These are phyloP conservation scores for Raffaelea ambrosiae DNA, from an alignment of 2,329 filamentous ascomycete genomes.

Conservation along the genomic window DNA sequence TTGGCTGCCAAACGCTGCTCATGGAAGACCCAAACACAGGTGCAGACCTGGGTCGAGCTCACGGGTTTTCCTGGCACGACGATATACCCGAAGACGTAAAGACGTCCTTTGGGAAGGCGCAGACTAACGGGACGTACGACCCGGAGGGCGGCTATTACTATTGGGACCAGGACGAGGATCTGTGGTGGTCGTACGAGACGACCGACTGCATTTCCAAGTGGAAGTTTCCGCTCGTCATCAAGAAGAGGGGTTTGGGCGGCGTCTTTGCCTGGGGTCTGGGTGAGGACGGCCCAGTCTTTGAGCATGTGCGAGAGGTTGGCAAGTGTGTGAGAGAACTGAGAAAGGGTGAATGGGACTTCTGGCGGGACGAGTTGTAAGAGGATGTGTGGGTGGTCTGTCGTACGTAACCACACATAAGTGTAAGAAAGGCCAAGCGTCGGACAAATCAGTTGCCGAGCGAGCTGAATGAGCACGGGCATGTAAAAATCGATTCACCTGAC, in stretches of 20 bases:
- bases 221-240: slow-evolving; percentile 55
- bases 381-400: too few species aligned
- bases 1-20: slow-evolving; percentile 50
- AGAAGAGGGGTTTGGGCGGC: slow-evolving; percentile 50
- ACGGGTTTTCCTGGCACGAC: slow-evolving; percentile 52
- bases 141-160: slow-evolving; percentile 57
- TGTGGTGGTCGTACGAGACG: slow-evolving; percentile 72
- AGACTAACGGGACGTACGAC: slow-evolving; percentile 46
- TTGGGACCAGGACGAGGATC: slow-evolving; percentile 47
- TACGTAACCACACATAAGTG: too few species aligned
- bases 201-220: slow-evolving; percentile 41
- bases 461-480: too few species aligned
- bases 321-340: slow-evolving; percentile 12
- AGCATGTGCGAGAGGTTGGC: slow-evolving; percentile 27
- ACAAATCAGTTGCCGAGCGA: too few species aligned
- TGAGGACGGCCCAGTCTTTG: slow-evolving; percentile 48
- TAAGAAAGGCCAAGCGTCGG: too few species aligned
- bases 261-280: slow-evolving; percentile 70
- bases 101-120: slow-evolving; percentile 49
- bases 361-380: too few species aligned
- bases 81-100: slow-evolving; percentile 42
- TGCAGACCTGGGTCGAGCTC: slow-evolving; percentile 43
- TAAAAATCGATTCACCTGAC: too few species aligned
- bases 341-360: too few species aligned
- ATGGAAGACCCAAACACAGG: slow-evolving; percentile 54